Percentiles rank a stretch among this genome's conserved stretches.
Conservation (phyloP, 2,329 filamentous ascomycete species). For the Elsinoe arachidis region DNA sequence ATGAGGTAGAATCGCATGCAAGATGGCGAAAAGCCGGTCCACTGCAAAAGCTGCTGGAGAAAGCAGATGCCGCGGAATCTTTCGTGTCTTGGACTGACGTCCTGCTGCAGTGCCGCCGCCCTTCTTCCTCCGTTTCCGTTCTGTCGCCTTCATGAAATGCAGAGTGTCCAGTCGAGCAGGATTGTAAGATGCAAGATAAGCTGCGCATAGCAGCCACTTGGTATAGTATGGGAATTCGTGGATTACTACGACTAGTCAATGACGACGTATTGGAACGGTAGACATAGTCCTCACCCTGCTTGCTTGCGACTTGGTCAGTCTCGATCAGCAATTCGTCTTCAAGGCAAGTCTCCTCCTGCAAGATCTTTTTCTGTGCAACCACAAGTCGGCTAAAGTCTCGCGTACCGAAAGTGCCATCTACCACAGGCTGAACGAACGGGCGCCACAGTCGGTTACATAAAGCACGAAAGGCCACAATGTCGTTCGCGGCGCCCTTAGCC, state of each 20-base stretch:
- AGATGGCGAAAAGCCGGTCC: slow-evolving; percentile 71
- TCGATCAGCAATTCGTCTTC: slow-evolving; percentile 38
- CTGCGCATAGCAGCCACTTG: slow-evolving; percentile 63
- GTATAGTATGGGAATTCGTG: slow-evolving; percentile 60
- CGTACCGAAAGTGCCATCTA: slow-evolving; percentile 61
- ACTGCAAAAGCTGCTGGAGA: slow-evolving; percentile 69
- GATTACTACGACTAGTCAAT: slow-evolving; percentile 20
- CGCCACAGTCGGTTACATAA: slow-evolving; percentile 73
- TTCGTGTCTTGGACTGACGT: slow-evolving; percentile 44
- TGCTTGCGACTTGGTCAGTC: neutral
- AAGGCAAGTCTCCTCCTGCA: slow-evolving; percentile 64
- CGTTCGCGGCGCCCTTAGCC: slow-evolving; percentile 68
- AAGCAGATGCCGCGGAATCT: slow-evolving; percentile 68
- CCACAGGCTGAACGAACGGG: slow-evolving; percentile 69
- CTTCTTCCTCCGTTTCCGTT: slow-evolving; percentile 42
- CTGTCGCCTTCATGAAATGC: slow-evolving; percentile 65
- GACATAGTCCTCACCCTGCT: neutral
- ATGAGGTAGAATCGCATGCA: slow-evolving; percentile 53
- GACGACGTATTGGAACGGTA: neutral
- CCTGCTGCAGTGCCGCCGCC: slow-evolving; percentile 34
- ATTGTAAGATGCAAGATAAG: slow-evolving; percentile 77
- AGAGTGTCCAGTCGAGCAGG: slow-evolving; percentile 61
- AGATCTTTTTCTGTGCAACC: slow-evolving; percentile 58
- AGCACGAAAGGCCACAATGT: slow-evolving; percentile 62
- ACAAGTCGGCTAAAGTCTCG: slow-evolving; percentile 80